Conservation (phyloP, 169 alveolate genomes). For the Perkinsus marinus region DNA sequence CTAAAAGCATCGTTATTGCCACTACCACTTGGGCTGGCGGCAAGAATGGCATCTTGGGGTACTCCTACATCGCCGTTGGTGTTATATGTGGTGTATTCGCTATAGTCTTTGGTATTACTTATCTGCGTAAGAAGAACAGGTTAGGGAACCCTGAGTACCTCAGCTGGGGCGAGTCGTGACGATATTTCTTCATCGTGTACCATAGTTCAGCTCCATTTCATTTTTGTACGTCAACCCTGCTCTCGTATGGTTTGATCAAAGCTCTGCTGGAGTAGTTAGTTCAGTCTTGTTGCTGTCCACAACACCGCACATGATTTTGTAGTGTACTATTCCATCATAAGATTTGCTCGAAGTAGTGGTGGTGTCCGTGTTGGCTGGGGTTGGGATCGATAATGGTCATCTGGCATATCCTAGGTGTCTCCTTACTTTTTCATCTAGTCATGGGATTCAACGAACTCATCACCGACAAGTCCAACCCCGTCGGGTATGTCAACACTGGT, state of each 20-base stretch:
- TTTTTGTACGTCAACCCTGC: background rate
- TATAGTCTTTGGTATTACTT: background rate
- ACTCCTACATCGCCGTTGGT: slow-evolving; percentile 12
- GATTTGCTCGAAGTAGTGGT: too few relatives aligned
- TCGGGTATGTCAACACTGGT: slow-evolving; percentile 29
- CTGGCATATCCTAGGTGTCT: background rate
- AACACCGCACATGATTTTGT: too few relatives aligned
- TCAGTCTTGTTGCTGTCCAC: too few relatives aligned
- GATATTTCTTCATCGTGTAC: too few relatives aligned
- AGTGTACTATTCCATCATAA: too few relatives aligned
- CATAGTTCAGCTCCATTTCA: too few relatives aligned
- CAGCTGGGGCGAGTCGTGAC: background rate
- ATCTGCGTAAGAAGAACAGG: background rate
- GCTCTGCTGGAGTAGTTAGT: too few relatives aligned
- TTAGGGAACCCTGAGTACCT: background rate
- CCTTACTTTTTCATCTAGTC: background rate
- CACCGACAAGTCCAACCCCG: slow-evolving; percentile 25
- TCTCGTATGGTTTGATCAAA: too few relatives aligned
- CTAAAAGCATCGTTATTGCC: slow-evolving; percentile 7
- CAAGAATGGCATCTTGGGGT: slow-evolving; percentile 12
- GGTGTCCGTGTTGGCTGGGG: too few relatives aligned
- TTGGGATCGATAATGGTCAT: too few relatives aligned
- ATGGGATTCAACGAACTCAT: slow-evolving; percentile 23
- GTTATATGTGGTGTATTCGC: background rate
- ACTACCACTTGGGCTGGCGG: slow-evolving; percentile 18